Percentiles rank a stretch among this genome's conserved stretches.
phyloP scores from a whole-genome alignment of 495 filamentous ascomycete genomes.

The Amphirosellinia nigrospora region DNA sequence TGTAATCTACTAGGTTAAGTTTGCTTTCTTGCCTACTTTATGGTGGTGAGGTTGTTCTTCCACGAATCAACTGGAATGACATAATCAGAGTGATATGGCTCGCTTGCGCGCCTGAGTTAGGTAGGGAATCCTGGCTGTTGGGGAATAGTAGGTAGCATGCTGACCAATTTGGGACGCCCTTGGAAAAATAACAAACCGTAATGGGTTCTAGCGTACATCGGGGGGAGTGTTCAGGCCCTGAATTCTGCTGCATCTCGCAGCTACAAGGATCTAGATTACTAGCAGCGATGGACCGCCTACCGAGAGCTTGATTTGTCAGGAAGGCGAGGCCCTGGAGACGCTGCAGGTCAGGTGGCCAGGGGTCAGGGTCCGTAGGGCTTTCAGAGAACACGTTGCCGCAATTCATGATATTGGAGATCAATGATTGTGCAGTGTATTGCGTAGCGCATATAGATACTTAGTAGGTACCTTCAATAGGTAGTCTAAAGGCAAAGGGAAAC shows the following conservation, averaged over 20 bases:
- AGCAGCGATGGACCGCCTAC: background rate
- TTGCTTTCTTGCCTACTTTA: background rate
- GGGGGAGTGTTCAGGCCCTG: background rate
- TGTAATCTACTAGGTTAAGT: background rate
- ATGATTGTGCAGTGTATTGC: no score
- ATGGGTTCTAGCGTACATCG: background rate
- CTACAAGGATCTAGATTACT: conserved; percentile 6
- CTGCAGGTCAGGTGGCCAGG: conserved; percentile 22
- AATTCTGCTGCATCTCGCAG: conserved; percentile 20
- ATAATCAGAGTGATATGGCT: background rate
- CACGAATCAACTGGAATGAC: background rate
- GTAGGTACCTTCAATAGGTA: no score
- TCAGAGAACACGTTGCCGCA: conserved; percentile 42
- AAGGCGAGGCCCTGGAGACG: background rate
- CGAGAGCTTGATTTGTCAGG: conserved; percentile 21
- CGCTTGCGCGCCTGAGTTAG: background rate
- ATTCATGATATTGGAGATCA: background rate
- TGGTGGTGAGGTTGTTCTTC: background rate
- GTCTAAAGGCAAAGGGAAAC: no score
- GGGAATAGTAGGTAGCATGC: background rate
- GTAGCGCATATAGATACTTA: no score
- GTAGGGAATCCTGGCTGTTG: background rate
- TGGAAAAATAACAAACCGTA: background rate
- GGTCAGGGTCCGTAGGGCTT: conserved; percentile 7
- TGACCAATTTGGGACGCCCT: background rate